phyloP scores from a whole-genome alignment of 768 basidiomycete species.

The Hypsizygus marmoreus region DNA sequence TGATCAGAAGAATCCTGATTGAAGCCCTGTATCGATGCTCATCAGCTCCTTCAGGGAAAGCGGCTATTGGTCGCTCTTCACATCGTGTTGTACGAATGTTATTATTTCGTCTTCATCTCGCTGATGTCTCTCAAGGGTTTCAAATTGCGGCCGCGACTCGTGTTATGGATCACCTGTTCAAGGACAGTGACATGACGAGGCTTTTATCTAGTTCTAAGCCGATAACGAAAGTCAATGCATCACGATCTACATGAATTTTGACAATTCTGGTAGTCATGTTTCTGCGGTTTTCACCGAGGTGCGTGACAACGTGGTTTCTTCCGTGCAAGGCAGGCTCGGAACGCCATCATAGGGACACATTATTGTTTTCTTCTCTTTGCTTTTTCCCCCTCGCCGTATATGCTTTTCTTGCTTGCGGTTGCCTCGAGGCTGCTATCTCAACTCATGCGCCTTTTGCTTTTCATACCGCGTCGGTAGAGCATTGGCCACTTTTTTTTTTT shows the following conservation, averaged over 20 bases:
- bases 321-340: not conserved
- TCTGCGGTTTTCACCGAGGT: slow-evolving; percentile 5
- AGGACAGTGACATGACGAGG: not conserved
- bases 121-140: not conserved
- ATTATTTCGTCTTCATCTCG: slow-evolving; percentile 1
- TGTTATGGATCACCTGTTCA: slow-evolving; percentile 1
- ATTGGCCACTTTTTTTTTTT: not conserved
- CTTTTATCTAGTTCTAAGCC: slow-evolving; percentile 3
- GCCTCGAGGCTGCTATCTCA: too few relatives aligned
- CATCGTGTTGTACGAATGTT: too few relatives aligned
- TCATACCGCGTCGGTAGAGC: not conserved
- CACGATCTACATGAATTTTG: too few relatives aligned
- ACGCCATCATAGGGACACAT: not conserved
- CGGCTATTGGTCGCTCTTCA: too few relatives aligned
- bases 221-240: too few relatives aligned
- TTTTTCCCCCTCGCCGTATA: too few relatives aligned
- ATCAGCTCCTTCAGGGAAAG: too few relatives aligned
- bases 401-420: too few relatives aligned
- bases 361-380: not conserved
- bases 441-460: not conserved
- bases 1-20: too few relatives aligned
- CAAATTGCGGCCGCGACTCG: not conserved
- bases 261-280: too few relatives aligned
- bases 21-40: too few relatives aligned
- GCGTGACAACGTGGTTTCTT: slow-evolving; percentile 1